Evolutionary conservation across 139 green algal genomes (phyloP).

Genomic region (Chlamydomonas incerta): DNA sequence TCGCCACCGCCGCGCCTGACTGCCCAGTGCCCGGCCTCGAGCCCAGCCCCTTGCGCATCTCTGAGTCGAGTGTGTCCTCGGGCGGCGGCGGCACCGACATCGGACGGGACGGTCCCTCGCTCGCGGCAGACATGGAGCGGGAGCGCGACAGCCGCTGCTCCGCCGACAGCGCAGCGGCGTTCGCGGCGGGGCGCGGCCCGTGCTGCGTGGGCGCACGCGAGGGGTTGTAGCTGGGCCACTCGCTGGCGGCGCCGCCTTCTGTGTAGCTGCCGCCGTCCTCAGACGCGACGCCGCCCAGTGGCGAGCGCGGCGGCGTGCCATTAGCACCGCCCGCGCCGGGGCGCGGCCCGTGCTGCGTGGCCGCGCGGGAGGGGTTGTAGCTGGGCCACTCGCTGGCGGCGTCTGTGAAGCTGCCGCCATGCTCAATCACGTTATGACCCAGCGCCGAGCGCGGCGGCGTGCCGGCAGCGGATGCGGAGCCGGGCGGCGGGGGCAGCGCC

Average conservation of each 20-base stretch:
- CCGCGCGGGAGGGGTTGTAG: conserved; percentile 16
- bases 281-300: no score
- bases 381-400: conserved; percentile 1
- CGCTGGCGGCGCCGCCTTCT: neutral
- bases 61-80: conserved; percentile 23
- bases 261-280: neutral
- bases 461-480: no score
- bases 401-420: neutral
- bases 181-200: no score
- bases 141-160: neutral
- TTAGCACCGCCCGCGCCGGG: no score
- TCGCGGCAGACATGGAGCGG: neutral
- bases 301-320: no score
- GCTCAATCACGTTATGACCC: no score
- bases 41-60: conserved; percentile 21
- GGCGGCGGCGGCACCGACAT: neutral
- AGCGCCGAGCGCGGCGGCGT: no score
- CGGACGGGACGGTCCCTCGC: neutral
- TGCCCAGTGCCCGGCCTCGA: neutral
- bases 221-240: conserved; percentile 22
- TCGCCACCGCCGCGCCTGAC: neutral
- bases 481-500: no score
- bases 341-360: neutral
- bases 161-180: no score
- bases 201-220: neutral